Percentiles rank a stretch among this genome's conserved stretches.
Conservation (phyloP, 371 early-diverging fungal genomes). For the Catenaria anguillulae region DNA sequence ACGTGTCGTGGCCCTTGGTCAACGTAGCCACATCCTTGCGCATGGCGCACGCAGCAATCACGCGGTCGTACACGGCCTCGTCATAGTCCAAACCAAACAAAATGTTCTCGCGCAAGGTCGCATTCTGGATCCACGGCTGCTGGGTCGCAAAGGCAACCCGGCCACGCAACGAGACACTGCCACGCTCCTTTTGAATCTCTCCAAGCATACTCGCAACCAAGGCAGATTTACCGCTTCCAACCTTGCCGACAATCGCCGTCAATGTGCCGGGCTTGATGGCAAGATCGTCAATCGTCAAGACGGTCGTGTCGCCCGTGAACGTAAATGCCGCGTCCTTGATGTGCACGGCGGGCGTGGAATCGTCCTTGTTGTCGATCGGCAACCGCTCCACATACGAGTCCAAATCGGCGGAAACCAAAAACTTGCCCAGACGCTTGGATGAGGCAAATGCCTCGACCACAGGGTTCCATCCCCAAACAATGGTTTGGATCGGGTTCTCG, state of each 20-base stretch:
- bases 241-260: conserved; percentile 66
- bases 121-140: not conserved
- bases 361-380: not conserved
- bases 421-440: conserved; percentile 55
- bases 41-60: conserved; percentile 43
- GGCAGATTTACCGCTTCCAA: conserved; percentile 79
- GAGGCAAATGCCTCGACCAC: conserved; percentile 75
- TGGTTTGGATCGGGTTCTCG: conserved; percentile 67
- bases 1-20: conserved; percentile 45
- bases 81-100: conserved; percentile 73
- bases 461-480: conserved; percentile 53
- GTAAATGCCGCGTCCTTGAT: conserved; percentile 32
- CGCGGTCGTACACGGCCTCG: conserved; percentile 50
- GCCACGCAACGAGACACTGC: conserved; percentile 44
- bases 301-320: conserved; percentile 32
- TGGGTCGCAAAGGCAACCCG: conserved; percentile 58
- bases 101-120: conserved; percentile 57
- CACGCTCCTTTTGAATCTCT: conserved; percentile 52
- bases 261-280: conserved; percentile 43
- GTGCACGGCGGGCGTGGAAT: not conserved
- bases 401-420: conserved; percentile 57
- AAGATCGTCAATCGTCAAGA: conserved; percentile 49
- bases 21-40: conserved; percentile 62
- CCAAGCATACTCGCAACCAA: conserved; percentile 68
- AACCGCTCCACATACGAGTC: conserved; percentile 19